These are phyloP conservation scores for Rhynchosporium graminicola DNA, from an alignment of 2,329 filamentous ascomycete species.

Conservation along the genomic window DNA sequence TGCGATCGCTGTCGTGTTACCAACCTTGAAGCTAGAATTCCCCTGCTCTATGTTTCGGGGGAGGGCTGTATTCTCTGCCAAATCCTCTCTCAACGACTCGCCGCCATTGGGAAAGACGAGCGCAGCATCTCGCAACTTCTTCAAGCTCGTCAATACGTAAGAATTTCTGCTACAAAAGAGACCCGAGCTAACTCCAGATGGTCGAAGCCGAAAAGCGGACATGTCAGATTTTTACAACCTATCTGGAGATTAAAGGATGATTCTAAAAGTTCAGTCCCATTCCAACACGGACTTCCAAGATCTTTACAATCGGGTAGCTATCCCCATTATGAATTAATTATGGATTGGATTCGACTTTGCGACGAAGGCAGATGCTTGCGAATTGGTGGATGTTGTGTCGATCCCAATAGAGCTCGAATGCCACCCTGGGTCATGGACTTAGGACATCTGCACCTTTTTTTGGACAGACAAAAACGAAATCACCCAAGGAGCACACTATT, in stretches of 20 bases:
- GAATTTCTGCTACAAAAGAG: neutral
- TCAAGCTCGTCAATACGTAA: constrained; percentile 1
- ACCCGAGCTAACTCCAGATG: too few relatives aligned
- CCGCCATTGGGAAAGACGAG: neutral
- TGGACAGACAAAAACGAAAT: too few relatives aligned
- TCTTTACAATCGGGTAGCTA: too few relatives aligned
- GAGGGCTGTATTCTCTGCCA: neutral
- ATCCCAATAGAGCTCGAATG: neutral
- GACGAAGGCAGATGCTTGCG: neutral
- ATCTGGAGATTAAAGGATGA: neutral
- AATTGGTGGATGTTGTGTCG: neutral
- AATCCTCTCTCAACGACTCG: neutral
- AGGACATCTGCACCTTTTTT: neutral
- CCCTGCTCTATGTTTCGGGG: neutral
- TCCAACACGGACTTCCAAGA: neutral
- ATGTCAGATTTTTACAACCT: neutral
- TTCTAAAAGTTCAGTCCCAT: neutral
- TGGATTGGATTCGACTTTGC: too few relatives aligned
- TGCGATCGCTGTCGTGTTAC: neutral
- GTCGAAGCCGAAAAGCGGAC: too few relatives aligned
- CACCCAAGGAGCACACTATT: neutral
- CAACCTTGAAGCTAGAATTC: neutral
- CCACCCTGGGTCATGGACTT: neutral
- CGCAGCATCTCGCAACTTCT: neutral
- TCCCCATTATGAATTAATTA: too few relatives aligned